These are phyloP conservation scores for Ambrosia trifida DNA, from an alignment of 129 eudicot genomes.

Conservation along the genomic window DNA sequence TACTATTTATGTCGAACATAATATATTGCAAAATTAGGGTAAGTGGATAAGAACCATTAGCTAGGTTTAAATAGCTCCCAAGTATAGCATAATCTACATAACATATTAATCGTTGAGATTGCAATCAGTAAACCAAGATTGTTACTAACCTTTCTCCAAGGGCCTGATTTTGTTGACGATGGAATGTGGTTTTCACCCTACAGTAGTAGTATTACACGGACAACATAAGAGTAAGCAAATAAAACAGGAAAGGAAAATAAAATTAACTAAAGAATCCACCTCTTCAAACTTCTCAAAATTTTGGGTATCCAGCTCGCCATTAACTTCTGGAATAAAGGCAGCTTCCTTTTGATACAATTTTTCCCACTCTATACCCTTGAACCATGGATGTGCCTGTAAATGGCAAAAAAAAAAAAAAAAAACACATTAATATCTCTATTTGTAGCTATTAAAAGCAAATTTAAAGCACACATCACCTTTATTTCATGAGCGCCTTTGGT, in stretches of 20 bases:
- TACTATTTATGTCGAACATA: not conserved
- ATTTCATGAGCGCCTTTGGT: conserved; percentile 96
- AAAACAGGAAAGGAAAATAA: not conserved
- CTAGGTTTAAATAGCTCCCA: not conserved
- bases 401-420: conserved; percentile 2
- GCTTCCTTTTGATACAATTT: conserved; percentile 77
- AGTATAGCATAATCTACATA: conserved; percentile 3
- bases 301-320: conserved; percentile 93
- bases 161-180: conserved; percentile 75
- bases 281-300: conserved; percentile 96
- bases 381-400: conserved; percentile 93
- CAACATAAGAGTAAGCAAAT: conserved; percentile 5
- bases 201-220: conserved; percentile 20
- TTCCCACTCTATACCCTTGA: conserved; percentile 80
- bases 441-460: conserved; percentile 14
- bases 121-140: conserved; percentile 15
- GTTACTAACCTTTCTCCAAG: conserved; percentile 90
- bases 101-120: not conserved
- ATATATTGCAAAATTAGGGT: not conserved
- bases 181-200: conserved; percentile 76
- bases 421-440: not conserved
- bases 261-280: conserved; percentile 33
- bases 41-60: not conserved
- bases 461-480: conserved; percentile 57
- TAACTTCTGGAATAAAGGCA: conserved; percentile 96